Conservation (phyloP, 352 stramenopile species). For the Globisporangium mamillatum region DNA sequence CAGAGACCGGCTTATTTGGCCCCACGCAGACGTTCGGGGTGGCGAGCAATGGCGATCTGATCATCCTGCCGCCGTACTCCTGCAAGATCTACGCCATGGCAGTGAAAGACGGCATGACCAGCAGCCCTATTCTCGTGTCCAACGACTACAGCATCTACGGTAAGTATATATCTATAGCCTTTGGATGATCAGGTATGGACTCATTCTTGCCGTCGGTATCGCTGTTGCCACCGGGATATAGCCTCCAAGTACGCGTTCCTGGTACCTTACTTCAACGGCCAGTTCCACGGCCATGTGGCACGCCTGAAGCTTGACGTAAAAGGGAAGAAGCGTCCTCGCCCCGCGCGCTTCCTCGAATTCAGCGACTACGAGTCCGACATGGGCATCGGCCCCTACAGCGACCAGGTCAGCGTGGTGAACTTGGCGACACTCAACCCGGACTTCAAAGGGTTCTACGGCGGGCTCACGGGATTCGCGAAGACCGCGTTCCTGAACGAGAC, state of each 20-base stretch:
- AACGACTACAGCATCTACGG: constrained; percentile 57
- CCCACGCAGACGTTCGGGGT: constrained; percentile 23
- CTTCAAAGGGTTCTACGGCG: constrained; percentile 57
- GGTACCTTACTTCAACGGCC: constrained; percentile 65
- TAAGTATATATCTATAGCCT: constrained; percentile 18
- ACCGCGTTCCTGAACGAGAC: constrained; percentile 62
- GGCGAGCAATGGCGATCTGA: constrained; percentile 37
- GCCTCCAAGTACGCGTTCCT: constrained; percentile 73
- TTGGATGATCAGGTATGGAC: background rate
- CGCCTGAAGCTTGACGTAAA: constrained; percentile 71
- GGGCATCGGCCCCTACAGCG: constrained; percentile 62
- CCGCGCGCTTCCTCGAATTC: constrained; percentile 74
- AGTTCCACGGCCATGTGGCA: constrained; percentile 60
- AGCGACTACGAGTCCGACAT: constrained; percentile 69
- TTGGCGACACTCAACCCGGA: constrained; percentile 39
- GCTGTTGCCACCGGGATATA: constrained; percentile 10
- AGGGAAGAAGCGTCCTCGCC: constrained; percentile 70
- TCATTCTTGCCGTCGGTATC: background rate
- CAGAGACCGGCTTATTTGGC: constrained; percentile 26
- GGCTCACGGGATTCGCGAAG: constrained; percentile 57
- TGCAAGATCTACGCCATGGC: constrained; percentile 62
- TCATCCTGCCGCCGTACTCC: constrained; percentile 51
- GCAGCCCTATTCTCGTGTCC: constrained; percentile 49
- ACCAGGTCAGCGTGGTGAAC: constrained; percentile 60
- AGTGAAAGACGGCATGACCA: constrained; percentile 57